Percentiles rank a stretch among this genome's conserved stretches.
Evolutionary conservation across 306 rosid species (phyloP).

Genomic region (Neltuma alba): DNA sequence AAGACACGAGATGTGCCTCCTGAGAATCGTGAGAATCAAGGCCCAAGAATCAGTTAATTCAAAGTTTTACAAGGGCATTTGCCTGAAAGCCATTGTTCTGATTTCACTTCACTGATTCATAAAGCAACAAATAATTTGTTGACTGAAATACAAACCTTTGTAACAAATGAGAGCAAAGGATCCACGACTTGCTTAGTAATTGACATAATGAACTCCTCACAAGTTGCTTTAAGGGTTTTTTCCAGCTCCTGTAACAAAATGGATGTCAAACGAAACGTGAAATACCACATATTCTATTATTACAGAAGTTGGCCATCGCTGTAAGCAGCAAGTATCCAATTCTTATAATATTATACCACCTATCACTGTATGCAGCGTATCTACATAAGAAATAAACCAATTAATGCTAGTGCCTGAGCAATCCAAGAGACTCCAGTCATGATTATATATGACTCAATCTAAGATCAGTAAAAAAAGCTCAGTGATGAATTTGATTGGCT

Average conservation of each 20-base stretch:
- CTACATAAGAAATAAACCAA: conserved; percentile 10
- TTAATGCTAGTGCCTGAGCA: conserved; percentile 7
- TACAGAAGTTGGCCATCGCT: background rate
- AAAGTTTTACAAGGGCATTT: conserved; percentile 3
- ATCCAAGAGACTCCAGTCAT: background rate
- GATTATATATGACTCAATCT: conserved; percentile 5
- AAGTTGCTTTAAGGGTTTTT: conserved; percentile 90
- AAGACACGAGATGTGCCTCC: conserved; percentile 1
- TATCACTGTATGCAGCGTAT: background rate
- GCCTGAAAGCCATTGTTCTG: conserved; percentile 28
- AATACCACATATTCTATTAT: background rate
- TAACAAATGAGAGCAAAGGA: conserved; percentile 97
- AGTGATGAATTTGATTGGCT: conserved; percentile 2
- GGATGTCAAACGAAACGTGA: conserved; percentile 16
- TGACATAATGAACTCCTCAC: conserved; percentile 97
- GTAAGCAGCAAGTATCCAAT: background rate
- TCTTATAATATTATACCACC: background rate
- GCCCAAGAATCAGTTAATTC: conserved; percentile 6
- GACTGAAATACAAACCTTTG: conserved; percentile 69
- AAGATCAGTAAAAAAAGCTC: background rate
- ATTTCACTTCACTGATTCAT: conserved; percentile 21
- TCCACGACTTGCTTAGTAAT: conserved; percentile 97
- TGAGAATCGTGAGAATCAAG: background rate
- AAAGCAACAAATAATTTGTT: conserved; percentile 24
- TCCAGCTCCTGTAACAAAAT: conserved; percentile 81